Base-by-base conservation (phyloP, 306 rosid species). In the Rosa persica region DNA sequence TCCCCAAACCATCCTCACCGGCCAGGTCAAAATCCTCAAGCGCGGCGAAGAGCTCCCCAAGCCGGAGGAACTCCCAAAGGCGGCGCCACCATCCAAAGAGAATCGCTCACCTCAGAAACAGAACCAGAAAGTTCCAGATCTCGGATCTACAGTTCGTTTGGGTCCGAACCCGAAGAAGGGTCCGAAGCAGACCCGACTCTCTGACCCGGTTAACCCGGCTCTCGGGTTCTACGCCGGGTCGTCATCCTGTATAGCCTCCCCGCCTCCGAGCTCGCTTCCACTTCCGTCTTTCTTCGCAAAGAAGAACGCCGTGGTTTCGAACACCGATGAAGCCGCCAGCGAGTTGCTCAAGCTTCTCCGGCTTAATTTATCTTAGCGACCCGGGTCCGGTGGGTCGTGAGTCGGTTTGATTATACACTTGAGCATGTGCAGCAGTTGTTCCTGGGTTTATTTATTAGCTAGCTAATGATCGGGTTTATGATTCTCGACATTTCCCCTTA, bases 251-350 rank as follows among this genome's bases (percentile, higher is more conserved):
- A 51, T 67, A 6, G 67, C 82, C 1, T 87, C 90, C 2, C 93
- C 93, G 46, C 85, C 89, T 2, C 93, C 96, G 0, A 83, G 86
- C 76, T 87, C 90, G 0, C 77, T 90, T 7, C 96, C 97, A 23
- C 23, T 91, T 0, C 97, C 97, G 0, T 52, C 44, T 8, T 89
- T 91, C 67, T 74, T 86, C 71, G 44, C 68, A 0, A 88, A 82
- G 83, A 80, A 74, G 27, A 68, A 60, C 2, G 36, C 27, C 0
- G 84, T 27, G 1, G 72, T 20, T 0, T 5, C 51, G 2, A 71
- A 12, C 39, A 78, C 46, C 5, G 76, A 57, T 0, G 85, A 78
- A n/a, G 92, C 89, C 0, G 84, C 91, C 0, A 84, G 66, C 42
- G 85, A 54, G 9, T 22, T 91, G 12, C 75, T 84, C 4, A 82